Percentiles rank a stretch among this genome's conserved stretches.
phyloP scores from a whole-genome alignment of 2,329 filamentous ascomycete genomes.

The Hypoxylon sp. region DNA sequence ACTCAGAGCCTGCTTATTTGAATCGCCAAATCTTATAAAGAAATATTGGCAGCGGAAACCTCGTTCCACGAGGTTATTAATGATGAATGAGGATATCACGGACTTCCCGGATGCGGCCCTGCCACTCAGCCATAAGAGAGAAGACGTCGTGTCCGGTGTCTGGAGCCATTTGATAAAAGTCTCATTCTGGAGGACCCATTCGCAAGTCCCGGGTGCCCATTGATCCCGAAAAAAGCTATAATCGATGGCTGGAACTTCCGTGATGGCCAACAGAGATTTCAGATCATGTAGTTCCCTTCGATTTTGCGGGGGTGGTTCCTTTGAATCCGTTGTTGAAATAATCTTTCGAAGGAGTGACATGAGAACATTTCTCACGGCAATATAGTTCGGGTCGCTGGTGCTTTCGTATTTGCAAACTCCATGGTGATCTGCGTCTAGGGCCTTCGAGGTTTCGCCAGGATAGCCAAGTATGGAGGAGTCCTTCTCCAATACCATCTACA shows the following conservation, averaged over 20 bases:
- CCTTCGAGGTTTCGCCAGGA: constrained; percentile 56
- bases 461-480: constrained; percentile 62
- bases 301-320: neutral
- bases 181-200: constrained; percentile 29
- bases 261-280: constrained; percentile 27
- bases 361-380: constrained; percentile 52
- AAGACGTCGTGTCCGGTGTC: neutral
- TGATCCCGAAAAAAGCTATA: constrained; percentile 43
- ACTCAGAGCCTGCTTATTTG: constrained; percentile 40
- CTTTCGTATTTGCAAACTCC: constrained; percentile 59
- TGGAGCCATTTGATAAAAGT: constrained; percentile 29
- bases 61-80: constrained; percentile 36
- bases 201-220: constrained; percentile 34
- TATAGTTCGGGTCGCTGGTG: constrained; percentile 57
- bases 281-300: constrained; percentile 16
- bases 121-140: constrained; percentile 36
- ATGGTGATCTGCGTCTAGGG: constrained; percentile 60
- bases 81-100: constrained; percentile 40
- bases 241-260: constrained; percentile 32
- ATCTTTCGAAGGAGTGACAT: constrained; percentile 40
- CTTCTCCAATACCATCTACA: constrained; percentile 49
- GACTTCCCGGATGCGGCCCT: constrained; percentile 44
- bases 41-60: constrained; percentile 39
- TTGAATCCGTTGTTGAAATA: constrained; percentile 10
- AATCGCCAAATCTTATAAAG: constrained; percentile 37